Conservation (phyloP, 164 flowering plant species). For the Hamamelis virginiana region DNA sequence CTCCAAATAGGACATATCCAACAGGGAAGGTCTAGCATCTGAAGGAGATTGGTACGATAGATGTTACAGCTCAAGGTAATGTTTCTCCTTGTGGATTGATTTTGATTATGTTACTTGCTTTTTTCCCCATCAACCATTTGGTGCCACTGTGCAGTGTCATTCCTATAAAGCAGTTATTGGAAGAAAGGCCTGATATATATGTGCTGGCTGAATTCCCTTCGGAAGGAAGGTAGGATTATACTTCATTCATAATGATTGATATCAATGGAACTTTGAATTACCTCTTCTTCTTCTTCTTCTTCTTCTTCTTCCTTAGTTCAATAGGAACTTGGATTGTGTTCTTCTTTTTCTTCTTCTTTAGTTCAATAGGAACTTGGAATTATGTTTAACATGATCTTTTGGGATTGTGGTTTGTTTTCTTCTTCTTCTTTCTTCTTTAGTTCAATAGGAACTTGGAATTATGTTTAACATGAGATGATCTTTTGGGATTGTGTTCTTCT, state of each 20-base stretch:
- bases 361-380: neutral
- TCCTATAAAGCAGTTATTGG: conserved; percentile 50
- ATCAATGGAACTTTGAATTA: neutral
- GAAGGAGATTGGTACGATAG: conserved; percentile 71
- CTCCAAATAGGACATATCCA: conserved; percentile 74
- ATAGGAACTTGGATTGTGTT: too few relatives aligned
- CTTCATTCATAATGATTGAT: conserved; percentile 3
- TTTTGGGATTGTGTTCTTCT: too few relatives aligned
- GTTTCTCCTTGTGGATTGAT: conserved; percentile 4
- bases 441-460: too few relatives aligned
- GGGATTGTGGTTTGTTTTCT: conserved; percentile 12
- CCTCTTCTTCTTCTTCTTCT: too few relatives aligned
- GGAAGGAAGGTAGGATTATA: conserved; percentile 58
- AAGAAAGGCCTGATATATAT: conserved; percentile 63
- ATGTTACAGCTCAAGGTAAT: conserved; percentile 60
- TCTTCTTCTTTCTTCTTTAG: too few relatives aligned
- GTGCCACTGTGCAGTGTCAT: conserved; percentile 43
- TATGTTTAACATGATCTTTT: conserved; percentile 7
- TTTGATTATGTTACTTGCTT: neutral
- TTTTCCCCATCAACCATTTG: neutral
- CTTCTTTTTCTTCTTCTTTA: too few relatives aligned
- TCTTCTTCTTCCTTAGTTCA: too few relatives aligned
- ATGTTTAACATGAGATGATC: conserved; percentile 6
- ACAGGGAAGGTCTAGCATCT: conserved; percentile 85
- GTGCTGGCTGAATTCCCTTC: conserved; percentile 80